These are phyloP conservation scores for Barnettozyma wickerhamii DNA, from an alignment of 805 yeast species.

Conservation along the genomic window DNA sequence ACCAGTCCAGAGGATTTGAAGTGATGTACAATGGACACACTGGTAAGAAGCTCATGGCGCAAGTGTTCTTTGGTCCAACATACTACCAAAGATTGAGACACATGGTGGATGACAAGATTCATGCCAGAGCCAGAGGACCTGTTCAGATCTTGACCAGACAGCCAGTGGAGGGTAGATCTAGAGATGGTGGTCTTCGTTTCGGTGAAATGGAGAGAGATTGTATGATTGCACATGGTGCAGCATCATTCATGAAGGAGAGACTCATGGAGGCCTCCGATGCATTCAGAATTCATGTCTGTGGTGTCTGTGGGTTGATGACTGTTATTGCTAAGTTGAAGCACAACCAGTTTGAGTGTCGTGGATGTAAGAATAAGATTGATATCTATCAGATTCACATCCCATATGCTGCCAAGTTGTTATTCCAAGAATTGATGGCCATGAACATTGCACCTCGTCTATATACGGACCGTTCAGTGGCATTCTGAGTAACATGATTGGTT, in stretches of 20 bases:
- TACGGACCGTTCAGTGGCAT: constrained; percentile 78
- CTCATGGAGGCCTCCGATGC: constrained; percentile 99
- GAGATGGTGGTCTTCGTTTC: constrained; percentile 99
- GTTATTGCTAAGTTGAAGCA: constrained; percentile 97
- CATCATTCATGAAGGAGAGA: constrained; percentile 95
- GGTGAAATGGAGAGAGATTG: constrained; percentile 99
- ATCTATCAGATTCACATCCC: constrained; percentile 97
- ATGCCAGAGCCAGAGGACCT: constrained; percentile 99
- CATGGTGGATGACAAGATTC: constrained; percentile 99
- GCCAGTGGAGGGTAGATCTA: constrained; percentile 98
- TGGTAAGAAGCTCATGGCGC: constrained; percentile 96
- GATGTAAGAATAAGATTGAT: constrained; percentile 97
- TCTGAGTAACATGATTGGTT: no score
- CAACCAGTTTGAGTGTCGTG: constrained; percentile 96
- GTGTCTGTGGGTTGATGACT: constrained; percentile 96
- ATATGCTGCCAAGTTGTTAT: constrained; percentile 94
- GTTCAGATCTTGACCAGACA: constrained; percentile 97
- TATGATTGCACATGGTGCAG: constrained; percentile 99
- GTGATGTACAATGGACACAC: constrained; percentile 99
- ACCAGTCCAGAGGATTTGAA: constrained; percentile 97
- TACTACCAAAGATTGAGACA: constrained; percentile 98
- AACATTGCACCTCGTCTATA: constrained; percentile 95
- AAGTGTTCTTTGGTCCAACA: constrained; percentile 99
- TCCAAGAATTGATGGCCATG: constrained; percentile 99
- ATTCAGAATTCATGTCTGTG: constrained; percentile 96